Base-by-base conservation (phyloP, 805 yeast genomes). In the Lipomyces yamadae region DNA sequence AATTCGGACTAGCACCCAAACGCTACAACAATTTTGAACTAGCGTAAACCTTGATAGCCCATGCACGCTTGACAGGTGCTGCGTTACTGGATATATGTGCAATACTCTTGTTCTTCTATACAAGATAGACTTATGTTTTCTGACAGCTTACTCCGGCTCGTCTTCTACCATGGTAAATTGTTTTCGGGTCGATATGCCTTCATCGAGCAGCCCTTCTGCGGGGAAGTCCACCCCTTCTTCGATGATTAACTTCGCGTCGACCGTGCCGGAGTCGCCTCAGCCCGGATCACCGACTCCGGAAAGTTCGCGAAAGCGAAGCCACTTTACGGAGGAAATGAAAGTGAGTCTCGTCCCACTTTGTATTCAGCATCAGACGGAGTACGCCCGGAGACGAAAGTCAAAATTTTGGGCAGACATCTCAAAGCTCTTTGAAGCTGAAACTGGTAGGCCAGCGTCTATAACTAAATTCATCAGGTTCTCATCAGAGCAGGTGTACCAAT, bases 401-500 rank as follows among this genome's bases (percentile, higher is more conserved):
- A 37, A 37, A 11, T 6, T 34, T 37, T 37, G 42, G 42, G 15
- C 42, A 37, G 42, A 37, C 42, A 37, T 37, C 11, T 37, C 42
- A 29, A 50, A 7, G 54, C 15, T 50, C 13, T 50, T 50, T 1
- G 54, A 6, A 50, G 54, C 54, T n/a, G 15, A 50, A 8, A 50
- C 54, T 15, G 54, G 54, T 50, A 50, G 24, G 54, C 54, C 4
- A 18, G 54, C 2, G 4, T 3, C 32, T 50, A 50, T 50, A 7
- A 15, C 30, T 3, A n/a, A 4, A 6, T 50, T 50, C 54, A 8
- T 50, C 54, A 50, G 32, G 54, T 11, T 50, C 29, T 50, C 15
- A 50, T 32, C 54, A 50, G 54, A n/a, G 32, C 32, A 50, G 54
- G 54, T 18, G 54, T 50, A 11, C 54, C 54, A 50, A 50, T 50